Evolutionary conservation across 2,329 filamentous ascomycete genomes (phyloP), one percentile per base, ranked within the genome.

Genomic region (Orbilia brochopaga): DNA sequence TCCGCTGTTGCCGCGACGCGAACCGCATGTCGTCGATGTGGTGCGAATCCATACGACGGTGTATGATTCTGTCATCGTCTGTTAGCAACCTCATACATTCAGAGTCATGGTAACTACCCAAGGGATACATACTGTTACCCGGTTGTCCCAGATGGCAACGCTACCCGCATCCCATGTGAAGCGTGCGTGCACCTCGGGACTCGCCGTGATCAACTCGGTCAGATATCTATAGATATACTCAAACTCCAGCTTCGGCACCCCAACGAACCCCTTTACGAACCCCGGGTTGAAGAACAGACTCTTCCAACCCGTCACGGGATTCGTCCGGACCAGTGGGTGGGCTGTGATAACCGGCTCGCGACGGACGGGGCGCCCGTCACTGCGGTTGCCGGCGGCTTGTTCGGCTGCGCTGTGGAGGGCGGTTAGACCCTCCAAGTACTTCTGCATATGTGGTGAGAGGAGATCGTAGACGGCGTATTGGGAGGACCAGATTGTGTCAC

Each of bases 111-210:
- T 53, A 35, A 6, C 5, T 13, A 30, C 11, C 56, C 5, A 44
- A 37, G 35, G 10, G 40, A 19, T 21, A 77, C 80, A 75, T 76
- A 86, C 83, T 51, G 81, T 83, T 40, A 83, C 79, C 17, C 86
- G 80, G 74, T 89, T 89, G 76, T 89, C 87, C 87, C 87, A 90
- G 66, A 90, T 83, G 0, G 86, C 86, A 1, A 90, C 85, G 65
- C 88, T 88, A 46, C 85, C 83, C 73, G 85, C 83, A 48, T 83
- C 81, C 87, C 87, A 89, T 74, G 84, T 83, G 76, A 88, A 86
- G 17, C 88, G 83, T 4, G 85, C 87, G 75, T 91, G 88, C 69
- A 88, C 82, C 78, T 92, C 89, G 46, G 88, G 87, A 5, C 82
- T 85, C 1, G 83, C 84, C 1, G 82, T 79, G 5, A 86, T 81